Evolutionary conservation across 2,329 filamentous ascomycete genomes (phyloP).

Genomic region (Penicillium sp.): DNA sequence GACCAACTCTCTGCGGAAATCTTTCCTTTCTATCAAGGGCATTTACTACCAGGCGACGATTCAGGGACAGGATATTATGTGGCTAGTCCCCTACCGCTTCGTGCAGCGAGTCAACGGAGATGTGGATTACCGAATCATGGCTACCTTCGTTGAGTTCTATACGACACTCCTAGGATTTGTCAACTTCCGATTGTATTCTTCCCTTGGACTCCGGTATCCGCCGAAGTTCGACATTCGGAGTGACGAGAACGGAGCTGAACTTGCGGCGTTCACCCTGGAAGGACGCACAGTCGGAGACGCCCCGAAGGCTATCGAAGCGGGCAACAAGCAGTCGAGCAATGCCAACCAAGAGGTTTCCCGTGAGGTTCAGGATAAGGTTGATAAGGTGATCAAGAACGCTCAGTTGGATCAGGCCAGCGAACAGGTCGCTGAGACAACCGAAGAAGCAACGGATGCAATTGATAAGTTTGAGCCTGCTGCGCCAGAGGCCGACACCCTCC

Average conservation of each 20-base stretch:
- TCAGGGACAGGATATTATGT: constrained; percentile 94
- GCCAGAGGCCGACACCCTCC: constrained; percentile 81
- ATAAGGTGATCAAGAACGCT: constrained; percentile 54
- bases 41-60: constrained; percentile 99
- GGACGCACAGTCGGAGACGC: constrained; percentile 63
- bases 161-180: constrained; percentile 94
- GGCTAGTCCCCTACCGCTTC: constrained; percentile 97
- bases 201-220: constrained; percentile 89
- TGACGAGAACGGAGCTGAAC: constrained; percentile 87
- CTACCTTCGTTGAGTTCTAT: constrained; percentile 98
- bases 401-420: constrained; percentile 49
- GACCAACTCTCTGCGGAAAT: constrained; percentile 89
- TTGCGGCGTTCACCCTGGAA: constrained; percentile 89
- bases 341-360: constrained; percentile 65
- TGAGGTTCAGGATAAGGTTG: constrained; percentile 71
- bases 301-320: constrained; percentile 58
- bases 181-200: constrained; percentile 93
- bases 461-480: constrained; percentile 91
- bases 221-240: constrained; percentile 88
- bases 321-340: constrained; percentile 59
- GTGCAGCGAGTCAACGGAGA: constrained; percentile 93
- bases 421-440: constrained; percentile 50
- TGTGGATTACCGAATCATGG: constrained; percentile 99
- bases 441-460: constrained; percentile 66
- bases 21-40: constrained; percentile 97